phyloP scores from a whole-genome alignment of 2,329 filamentous ascomycete species.

The Verticillium longisporum region DNA sequence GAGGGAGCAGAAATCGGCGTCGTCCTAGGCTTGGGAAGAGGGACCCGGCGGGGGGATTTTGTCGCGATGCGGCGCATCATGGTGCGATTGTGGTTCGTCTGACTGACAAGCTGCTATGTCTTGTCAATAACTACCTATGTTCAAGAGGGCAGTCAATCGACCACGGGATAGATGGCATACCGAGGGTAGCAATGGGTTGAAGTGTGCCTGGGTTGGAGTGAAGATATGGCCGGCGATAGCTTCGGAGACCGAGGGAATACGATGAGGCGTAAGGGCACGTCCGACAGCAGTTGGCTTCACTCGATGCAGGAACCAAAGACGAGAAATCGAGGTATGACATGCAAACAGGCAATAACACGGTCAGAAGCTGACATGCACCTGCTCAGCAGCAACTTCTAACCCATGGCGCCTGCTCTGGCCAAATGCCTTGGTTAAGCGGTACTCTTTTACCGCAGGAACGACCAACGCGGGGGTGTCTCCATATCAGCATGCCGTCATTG shows the following conservation, averaged over 20 bases:
- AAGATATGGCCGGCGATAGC: background rate
- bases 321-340: background rate
- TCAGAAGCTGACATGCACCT: background rate
- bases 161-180: background rate
- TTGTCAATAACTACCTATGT: background rate
- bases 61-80: conserved; percentile 27
- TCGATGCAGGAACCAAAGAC: background rate
- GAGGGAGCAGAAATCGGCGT: conserved; percentile 9
- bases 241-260: conserved; percentile 11
- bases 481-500: conserved; percentile 4
- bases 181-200: background rate
- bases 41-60: conserved; percentile 20
- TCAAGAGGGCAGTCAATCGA: too few species aligned
- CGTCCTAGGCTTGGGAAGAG: conserved; percentile 13
- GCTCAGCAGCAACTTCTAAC: too few species aligned
- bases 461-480: conserved; percentile 6
- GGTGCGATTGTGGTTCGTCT: background rate
- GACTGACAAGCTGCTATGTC: background rate
- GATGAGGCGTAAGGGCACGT: background rate
- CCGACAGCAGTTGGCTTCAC: background rate
- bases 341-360: background rate
- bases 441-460: conserved; percentile 20
- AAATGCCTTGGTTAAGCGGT: conserved; percentile 18
- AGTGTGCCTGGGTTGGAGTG: background rate
- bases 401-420: too few species aligned